Base-by-base conservation (phyloP, 768 basidiomycete genomes). In the Leucocoprinus birnbaumii region DNA sequence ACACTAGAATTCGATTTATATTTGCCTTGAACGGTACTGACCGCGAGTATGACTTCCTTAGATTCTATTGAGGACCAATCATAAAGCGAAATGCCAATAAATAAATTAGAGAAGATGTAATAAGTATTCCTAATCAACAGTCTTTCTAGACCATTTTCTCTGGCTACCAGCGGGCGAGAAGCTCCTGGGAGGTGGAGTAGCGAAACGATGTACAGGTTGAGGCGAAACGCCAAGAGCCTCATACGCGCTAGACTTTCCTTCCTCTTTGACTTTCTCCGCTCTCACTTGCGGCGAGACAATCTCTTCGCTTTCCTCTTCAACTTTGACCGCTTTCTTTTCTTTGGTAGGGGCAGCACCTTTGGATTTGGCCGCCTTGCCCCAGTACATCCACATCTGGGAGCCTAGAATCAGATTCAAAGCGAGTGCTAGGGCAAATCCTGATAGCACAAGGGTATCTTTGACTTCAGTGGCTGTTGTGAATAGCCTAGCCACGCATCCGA, bases 391-490 rank as follows among this genome's bases (percentile, higher is more conserved):
- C 78, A 98, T 77, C 73, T 98, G 94, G 10, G 70, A 73, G 2
- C 90, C 94, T 11, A 98, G 72, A n/a, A 96, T 76, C 55, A 85
- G 58, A 69, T 99, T 99, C 9, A 98, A 76, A 5, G 84, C 43
- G 0, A 96, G 83, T 1, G 93, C 92, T 19, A 94, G 79, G 0
- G 80, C 84, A 68, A 94, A 98, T 24, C 94, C 91, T 22, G 90
- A 88, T 18, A 84, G 73, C 59, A 98, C 82, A 59, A 97, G 76
- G 7, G 67, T 61, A 68, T 98, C 97, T 48, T 86, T 83, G 54
- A 97, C 87, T 68, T 98, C 96, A 27, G 87, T 88, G 9, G 86
- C 80, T 11, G 94, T 98, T 6, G 97, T 99, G 77, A 94, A 98
- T 14, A 98, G 74, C 43, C 97, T 79, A 0, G 96, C 97, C 35